Percentiles rank a stretch among this genome's conserved stretches.
These are phyloP conservation scores for Hymenoscyphus fraxineus DNA, from an alignment of 2,329 filamentous ascomycete genomes.

Conservation along the genomic window DNA sequence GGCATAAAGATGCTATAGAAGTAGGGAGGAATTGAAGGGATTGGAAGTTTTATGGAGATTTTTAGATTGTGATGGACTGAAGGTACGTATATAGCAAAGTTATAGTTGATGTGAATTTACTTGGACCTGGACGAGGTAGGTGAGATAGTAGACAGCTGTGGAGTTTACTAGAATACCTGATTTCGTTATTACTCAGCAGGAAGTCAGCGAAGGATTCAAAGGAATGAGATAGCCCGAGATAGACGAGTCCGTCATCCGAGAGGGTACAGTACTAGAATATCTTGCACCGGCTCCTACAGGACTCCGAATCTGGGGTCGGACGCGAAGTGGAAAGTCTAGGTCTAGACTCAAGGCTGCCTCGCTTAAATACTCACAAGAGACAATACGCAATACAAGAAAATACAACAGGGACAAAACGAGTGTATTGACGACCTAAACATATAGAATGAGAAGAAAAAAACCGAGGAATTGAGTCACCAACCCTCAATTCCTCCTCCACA, in stretches of 20 bases:
- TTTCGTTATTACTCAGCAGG: background rate
- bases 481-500: too few species aligned
- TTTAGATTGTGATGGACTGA: background rate
- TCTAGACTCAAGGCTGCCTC: background rate
- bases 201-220: background rate
- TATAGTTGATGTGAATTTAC: too few species aligned
- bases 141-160: too few species aligned
- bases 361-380: background rate
- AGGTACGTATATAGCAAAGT: too few species aligned
- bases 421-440: background rate
- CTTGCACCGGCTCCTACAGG: background rate
- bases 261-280: background rate
- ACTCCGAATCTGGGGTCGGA: background rate
- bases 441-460: too few species aligned
- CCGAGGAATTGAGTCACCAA: too few species aligned
- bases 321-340: too few species aligned
- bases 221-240: too few species aligned
- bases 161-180: background rate
- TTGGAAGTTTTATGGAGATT: too few species aligned
- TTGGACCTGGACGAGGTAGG: too few species aligned
- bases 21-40: too few species aligned
- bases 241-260: background rate
- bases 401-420: background rate
- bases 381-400: background rate
- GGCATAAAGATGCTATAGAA: too few species aligned